Percentiles rank a stretch among this genome's conserved stretches.
Evolutionary conservation across 2,329 filamentous ascomycete genomes (phyloP).

Genomic region (Talaromyces sp.): DNA sequence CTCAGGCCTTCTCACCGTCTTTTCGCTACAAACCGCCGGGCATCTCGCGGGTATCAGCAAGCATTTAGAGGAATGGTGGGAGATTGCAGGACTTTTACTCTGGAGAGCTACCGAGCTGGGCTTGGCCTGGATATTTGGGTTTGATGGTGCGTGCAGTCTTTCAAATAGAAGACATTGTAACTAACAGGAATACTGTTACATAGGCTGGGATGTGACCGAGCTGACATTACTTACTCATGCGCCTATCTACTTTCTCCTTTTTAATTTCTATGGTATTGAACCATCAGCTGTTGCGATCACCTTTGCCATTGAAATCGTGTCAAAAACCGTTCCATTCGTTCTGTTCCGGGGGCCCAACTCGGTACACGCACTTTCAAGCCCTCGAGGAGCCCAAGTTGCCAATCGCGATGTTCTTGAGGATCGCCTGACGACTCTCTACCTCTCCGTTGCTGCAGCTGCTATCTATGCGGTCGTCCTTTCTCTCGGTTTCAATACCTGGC

Average conservation of each 20-base stretch:
- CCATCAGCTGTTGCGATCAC: conserved; percentile 56
- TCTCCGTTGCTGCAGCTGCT: conserved; percentile 61
- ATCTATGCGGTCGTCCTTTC: conserved; percentile 73
- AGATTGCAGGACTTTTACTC: conserved; percentile 52
- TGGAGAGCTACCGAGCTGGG: conserved; percentile 62
- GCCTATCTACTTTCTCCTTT: conserved; percentile 70
- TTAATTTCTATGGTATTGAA: conserved; percentile 69
- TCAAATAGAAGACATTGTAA: background rate
- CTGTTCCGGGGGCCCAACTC: conserved; percentile 64
- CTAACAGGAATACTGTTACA: background rate
- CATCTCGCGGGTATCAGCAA: conserved; percentile 65
- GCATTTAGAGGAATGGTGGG: conserved; percentile 56
- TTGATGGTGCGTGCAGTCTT: conserved; percentile 29
- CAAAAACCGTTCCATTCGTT: conserved; percentile 67
- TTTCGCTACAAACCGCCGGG: conserved; percentile 55
- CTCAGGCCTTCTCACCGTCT: conserved; percentile 58
- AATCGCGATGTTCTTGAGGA: conserved; percentile 64
- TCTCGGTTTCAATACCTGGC: conserved; percentile 61
- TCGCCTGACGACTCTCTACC: conserved; percentile 57
- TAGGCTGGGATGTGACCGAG: conserved; percentile 61
- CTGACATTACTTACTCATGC: conserved; percentile 67
- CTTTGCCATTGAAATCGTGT: conserved; percentile 62
- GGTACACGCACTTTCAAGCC: conserved; percentile 54
- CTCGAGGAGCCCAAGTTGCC: conserved; percentile 42
- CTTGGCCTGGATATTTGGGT: conserved; percentile 67